phyloP scores from a whole-genome alignment of 768 basidiomycete genomes.

The Neoboletus subvelutipes region DNA sequence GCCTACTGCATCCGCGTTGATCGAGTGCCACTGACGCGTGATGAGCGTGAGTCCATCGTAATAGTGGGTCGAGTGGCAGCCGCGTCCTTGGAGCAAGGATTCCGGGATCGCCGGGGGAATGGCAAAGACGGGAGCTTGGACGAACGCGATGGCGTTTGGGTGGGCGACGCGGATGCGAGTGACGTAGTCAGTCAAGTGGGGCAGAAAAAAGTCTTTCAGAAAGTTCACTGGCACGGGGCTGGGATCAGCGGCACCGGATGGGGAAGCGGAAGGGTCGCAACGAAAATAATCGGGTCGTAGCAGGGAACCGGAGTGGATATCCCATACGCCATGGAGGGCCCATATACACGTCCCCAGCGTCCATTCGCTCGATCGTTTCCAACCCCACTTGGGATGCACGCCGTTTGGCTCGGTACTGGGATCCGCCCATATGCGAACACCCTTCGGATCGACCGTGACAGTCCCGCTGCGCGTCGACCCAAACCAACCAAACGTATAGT shows the following conservation, averaged over 20 bases:
- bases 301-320: constrained; percentile 63
- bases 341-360: constrained; percentile 72
- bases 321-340: constrained; percentile 92
- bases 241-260: not conserved
- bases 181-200: constrained; percentile 61
- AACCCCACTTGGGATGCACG: constrained; percentile 73
- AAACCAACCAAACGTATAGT: constrained; percentile 75
- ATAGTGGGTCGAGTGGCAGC: constrained; percentile 79
- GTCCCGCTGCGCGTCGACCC: constrained; percentile 74
- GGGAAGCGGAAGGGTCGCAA: constrained; percentile 34
- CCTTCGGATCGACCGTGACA: constrained; percentile 84
- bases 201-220: constrained; percentile 75
- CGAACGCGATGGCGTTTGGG: constrained; percentile 82
- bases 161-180: constrained; percentile 63
- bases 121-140: constrained; percentile 90
- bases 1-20: constrained; percentile 94
- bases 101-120: constrained; percentile 64
- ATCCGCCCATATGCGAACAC: constrained; percentile 74
- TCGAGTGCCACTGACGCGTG: constrained; percentile 92
- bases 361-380: constrained; percentile 76
- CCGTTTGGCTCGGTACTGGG: constrained; percentile 51
- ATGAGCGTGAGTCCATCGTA: constrained; percentile 94
- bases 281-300: constrained; percentile 78
- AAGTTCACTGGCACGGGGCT: constrained; percentile 54
- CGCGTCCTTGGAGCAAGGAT: constrained; percentile 61